A percentile compares a stretch with the other conserved stretches of the same genome.
Evolutionary conservation across 805 yeast species (phyloP).

Genomic region (Metschnikowia kofuensis): DNA sequence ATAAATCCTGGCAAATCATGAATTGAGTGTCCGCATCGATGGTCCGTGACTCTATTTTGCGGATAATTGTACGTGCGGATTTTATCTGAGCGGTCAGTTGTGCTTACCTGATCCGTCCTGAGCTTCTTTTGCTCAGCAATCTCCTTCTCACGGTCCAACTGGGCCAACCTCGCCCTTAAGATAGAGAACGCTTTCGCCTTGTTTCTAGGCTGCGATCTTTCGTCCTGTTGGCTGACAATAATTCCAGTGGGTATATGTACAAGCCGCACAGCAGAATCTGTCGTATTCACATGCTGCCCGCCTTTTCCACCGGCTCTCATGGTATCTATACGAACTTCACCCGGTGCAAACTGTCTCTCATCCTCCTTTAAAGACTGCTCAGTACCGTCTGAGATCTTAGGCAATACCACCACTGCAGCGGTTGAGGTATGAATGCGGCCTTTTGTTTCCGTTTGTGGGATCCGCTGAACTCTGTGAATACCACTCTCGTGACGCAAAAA

Average conservation of each 20-base stretch:
- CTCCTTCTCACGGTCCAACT: constrained; percentile 63
- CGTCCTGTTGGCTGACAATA: constrained; percentile 88
- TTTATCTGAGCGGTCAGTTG: constrained; percentile 90
- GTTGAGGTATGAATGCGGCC: constrained; percentile 96
- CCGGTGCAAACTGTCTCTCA: constrained; percentile 75
- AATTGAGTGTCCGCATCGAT: constrained; percentile 77
- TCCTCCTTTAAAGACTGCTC: constrained; percentile 45
- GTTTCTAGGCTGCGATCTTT: constrained; percentile 90
- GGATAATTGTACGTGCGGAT: constrained; percentile 91
- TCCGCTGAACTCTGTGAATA: constrained; percentile 91
- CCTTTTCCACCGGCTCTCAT: constrained; percentile 98
- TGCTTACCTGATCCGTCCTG: constrained; percentile 78
- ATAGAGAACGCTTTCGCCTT: constrained; percentile 89
- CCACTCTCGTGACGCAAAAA: constrained; percentile 83
- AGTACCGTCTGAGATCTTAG: constrained; percentile 64
- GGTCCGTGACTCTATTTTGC: constrained; percentile 92
- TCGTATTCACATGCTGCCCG: constrained; percentile 96
- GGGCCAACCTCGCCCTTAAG: constrained; percentile 81
- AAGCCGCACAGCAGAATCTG: constrained; percentile 93
- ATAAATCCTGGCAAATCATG: constrained; percentile 59
- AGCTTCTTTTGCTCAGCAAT: constrained; percentile 62
- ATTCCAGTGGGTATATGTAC: constrained; percentile 92
- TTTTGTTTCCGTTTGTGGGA: constrained; percentile 90
- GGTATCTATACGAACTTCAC: constrained; percentile 90
- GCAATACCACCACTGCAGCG: constrained; percentile 91